phyloP scores from a whole-genome alignment of 108 stramenopile genomes.

The Skeletonema potamos region DNA sequence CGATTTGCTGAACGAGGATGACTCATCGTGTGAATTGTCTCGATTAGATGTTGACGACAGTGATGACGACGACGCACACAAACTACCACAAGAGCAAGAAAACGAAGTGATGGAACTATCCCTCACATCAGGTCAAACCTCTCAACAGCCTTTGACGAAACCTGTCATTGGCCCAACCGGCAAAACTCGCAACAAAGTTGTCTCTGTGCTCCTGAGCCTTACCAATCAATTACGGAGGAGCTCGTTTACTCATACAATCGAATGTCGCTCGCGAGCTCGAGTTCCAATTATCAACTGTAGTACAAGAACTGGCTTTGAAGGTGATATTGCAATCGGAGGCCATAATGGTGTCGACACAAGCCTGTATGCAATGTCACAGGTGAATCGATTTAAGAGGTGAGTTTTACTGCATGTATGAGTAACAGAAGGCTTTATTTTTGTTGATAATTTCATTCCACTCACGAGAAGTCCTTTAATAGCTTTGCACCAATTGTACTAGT shows the following conservation, averaged over 20 bases:
- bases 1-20: slow-evolving; percentile 11
- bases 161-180: slow-evolving; percentile 52
- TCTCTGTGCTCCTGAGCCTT: slow-evolving; percentile 46
- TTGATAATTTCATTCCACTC: too few relatives aligned
- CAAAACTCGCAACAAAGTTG: slow-evolving; percentile 44
- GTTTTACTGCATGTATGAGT: slow-evolving; percentile 11
- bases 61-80: slow-evolving; percentile 7
- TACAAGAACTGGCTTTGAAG: slow-evolving; percentile 70
- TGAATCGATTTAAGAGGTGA: slow-evolving; percentile 64
- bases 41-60: not conserved
- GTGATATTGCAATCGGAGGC: slow-evolving; percentile 81
- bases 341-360: slow-evolving; percentile 82
- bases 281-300: slow-evolving; percentile 83
- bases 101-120: slow-evolving; percentile 32
- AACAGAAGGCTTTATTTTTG: too few relatives aligned
- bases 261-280: slow-evolving; percentile 51
- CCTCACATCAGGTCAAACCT: slow-evolving; percentile 12
- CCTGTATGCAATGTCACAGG: slow-evolving; percentile 57
- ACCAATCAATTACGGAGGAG: slow-evolving; percentile 41
- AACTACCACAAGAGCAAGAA: not conserved
- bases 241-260: slow-evolving; percentile 44
- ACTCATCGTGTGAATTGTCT: not conserved
- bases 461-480: slow-evolving; percentile 7
- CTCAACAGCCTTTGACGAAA: slow-evolving; percentile 9
- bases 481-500: slow-evolving; percentile 73